These are phyloP conservation scores for Termitomyces sp. DNA, from an alignment of 768 basidiomycete genomes.

Conservation along the genomic window DNA sequence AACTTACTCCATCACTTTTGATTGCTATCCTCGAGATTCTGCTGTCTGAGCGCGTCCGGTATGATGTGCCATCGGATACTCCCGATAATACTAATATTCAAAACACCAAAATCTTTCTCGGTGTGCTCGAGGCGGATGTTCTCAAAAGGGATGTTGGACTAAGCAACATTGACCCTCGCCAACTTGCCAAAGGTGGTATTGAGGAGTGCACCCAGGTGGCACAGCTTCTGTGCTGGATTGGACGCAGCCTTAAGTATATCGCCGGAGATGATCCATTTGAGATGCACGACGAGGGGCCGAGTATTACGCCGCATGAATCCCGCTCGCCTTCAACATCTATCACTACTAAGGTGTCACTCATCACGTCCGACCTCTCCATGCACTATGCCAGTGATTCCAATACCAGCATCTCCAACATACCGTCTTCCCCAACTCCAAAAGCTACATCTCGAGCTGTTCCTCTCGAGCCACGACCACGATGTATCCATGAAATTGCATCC, in stretches of 20 bases:
- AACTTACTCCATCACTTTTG: slow-evolving; percentile 69
- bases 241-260: slow-evolving; percentile 32
- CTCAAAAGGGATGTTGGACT: slow-evolving; percentile 58
- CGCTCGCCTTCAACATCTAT: slow-evolving; percentile 30
- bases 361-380: slow-evolving; percentile 16
- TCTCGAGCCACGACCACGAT: slow-evolving; percentile 23
- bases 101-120: slow-evolving; percentile 71
- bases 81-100: slow-evolving; percentile 37
- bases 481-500: slow-evolving; percentile 51
- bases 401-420: slow-evolving; percentile 21
- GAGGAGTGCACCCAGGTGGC: slow-evolving; percentile 64
- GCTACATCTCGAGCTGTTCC: slow-evolving; percentile 1
- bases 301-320: not conserved
- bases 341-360: slow-evolving; percentile 20
- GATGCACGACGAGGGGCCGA: not conserved
- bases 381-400: slow-evolving; percentile 17
- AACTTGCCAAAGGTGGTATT: slow-evolving; percentile 58
- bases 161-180: slow-evolving; percentile 56
- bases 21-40: slow-evolving; percentile 66
- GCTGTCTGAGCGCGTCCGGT: slow-evolving; percentile 45
- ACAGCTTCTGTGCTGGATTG: slow-evolving; percentile 67
- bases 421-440: slow-evolving; percentile 13
- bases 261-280: slow-evolving; percentile 8
- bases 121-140: slow-evolving; percentile 64
- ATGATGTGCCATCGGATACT: slow-evolving; percentile 17